Evolutionary conservation across 441 rosid species (phyloP).

Genomic region (Adansonia grandidieri): DNA sequence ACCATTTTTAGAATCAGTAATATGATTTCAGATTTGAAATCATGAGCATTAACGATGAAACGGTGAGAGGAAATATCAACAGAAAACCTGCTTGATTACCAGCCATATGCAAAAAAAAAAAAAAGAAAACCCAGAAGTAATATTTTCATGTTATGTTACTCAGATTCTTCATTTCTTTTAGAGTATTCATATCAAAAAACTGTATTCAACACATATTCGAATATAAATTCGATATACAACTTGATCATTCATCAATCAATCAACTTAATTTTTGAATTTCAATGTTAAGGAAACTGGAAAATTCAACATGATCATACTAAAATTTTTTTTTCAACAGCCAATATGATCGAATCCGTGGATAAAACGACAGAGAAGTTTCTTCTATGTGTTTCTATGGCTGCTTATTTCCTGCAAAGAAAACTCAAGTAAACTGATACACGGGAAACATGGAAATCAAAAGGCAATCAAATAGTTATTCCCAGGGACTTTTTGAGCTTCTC

Average conservation of each 20-base stretch:
- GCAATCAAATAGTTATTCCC: conserved; percentile 65
- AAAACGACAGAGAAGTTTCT: conserved; percentile 34
- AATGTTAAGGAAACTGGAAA: background rate
- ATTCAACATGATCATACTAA: background rate
- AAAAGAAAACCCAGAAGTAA: too few species aligned
- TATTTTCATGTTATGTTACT: too few species aligned
- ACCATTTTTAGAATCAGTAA: too few species aligned
- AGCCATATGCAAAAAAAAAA: too few species aligned
- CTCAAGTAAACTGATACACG: conserved; percentile 34
- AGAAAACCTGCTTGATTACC: too few species aligned
- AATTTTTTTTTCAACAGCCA: conserved; percentile 31
- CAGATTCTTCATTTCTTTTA: too few species aligned
- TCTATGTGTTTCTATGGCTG: conserved; percentile 46
- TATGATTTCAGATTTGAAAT: too few species aligned
- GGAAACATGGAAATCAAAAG: conserved; percentile 16
- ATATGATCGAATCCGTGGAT: conserved; percentile 34
- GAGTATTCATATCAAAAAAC: too few species aligned
- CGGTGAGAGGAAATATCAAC: too few species aligned
- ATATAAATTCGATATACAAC: background rate
- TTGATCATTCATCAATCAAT: too few species aligned
- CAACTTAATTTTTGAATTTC: background rate
- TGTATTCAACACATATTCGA: background rate
- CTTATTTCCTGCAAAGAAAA: conserved; percentile 74
- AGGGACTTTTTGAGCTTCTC: conserved; percentile 86
- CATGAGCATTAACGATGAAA: too few species aligned